Conservation (phyloP, 495 filamentous ascomycete genomes). For the Podospora anserina region DNA sequence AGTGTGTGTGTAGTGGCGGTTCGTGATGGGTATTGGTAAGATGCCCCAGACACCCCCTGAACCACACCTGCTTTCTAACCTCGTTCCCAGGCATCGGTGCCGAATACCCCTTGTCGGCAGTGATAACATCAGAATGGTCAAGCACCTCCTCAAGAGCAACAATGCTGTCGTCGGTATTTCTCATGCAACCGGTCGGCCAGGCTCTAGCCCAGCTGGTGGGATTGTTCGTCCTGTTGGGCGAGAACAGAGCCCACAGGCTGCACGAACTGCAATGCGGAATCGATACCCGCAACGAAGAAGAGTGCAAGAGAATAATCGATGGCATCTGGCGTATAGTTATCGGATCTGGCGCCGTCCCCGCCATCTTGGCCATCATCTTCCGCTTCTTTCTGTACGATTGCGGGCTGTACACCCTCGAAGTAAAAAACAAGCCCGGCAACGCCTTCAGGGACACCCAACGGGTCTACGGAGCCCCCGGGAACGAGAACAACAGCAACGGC, state of each 20-base stretch:
- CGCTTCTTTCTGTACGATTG: slow-evolving; percentile 73
- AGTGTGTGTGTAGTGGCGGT: slow-evolving; percentile 28
- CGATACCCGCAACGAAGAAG: slow-evolving; percentile 50
- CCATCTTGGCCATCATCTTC: slow-evolving; percentile 67
- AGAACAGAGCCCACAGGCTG: slow-evolving; percentile 56
- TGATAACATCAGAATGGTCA: slow-evolving; percentile 71
- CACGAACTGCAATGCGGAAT: slow-evolving; percentile 47
- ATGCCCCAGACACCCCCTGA: background rate
- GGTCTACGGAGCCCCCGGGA: slow-evolving; percentile 47
- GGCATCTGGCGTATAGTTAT: slow-evolving; percentile 77
- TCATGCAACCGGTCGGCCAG: slow-evolving; percentile 75
- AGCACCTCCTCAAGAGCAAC: slow-evolving; percentile 72
- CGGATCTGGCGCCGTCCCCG: slow-evolving; percentile 70
- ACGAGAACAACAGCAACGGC: slow-evolving; percentile 63
- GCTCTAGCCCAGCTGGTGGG: slow-evolving; percentile 65
- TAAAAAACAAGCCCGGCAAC: slow-evolving; percentile 61
- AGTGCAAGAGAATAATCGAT: slow-evolving; percentile 65
- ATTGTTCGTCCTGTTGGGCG: slow-evolving; percentile 63
- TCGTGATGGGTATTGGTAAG: slow-evolving; percentile 40
- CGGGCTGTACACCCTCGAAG: slow-evolving; percentile 74
- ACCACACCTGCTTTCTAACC: background rate
- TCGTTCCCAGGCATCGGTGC: slow-evolving; percentile 58
- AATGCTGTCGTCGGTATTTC: slow-evolving; percentile 76
- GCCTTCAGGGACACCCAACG: slow-evolving; percentile 60
- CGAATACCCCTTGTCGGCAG: slow-evolving; percentile 70